Evolutionary conservation across 2,329 filamentous ascomycete genomes (phyloP).

Genomic region (Achaetomium macrosporum): DNA sequence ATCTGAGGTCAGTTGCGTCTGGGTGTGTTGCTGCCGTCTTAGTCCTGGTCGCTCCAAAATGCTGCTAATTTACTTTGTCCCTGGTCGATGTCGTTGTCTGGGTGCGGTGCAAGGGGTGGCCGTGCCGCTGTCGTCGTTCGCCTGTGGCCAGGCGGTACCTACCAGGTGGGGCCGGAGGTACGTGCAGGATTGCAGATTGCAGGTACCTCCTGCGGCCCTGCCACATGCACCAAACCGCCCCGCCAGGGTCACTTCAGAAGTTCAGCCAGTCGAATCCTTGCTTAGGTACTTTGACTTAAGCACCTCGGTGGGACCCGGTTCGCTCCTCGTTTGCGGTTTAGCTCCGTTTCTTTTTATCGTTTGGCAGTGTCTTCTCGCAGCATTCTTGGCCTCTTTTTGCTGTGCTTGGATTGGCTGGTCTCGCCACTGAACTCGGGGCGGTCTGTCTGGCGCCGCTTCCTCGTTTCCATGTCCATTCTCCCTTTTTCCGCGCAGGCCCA

Average conservation of each 20-base stretch:
- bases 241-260: conserved; percentile 1
- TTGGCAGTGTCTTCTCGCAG: background rate
- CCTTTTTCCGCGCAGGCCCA: too few relatives aligned
- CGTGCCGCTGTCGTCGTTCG: conserved; percentile 17
- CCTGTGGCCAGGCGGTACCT: conserved; percentile 1
- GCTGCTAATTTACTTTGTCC: conserved; percentile 29
- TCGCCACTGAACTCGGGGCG: background rate
- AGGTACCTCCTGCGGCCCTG: background rate
- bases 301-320: background rate
- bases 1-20: conserved; percentile 25
- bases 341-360: background rate
- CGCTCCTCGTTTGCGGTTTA: conserved; percentile 7
- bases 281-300: background rate
- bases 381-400: background rate
- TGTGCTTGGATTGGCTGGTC: background rate
- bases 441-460: too few relatives aligned
- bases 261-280: conserved; percentile 12
- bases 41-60: conserved; percentile 27
- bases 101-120: conserved; percentile 22
- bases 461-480: too few relatives aligned
- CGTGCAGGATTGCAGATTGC: background rate
- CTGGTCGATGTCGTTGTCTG: conserved; percentile 27
- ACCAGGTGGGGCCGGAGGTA: background rate
- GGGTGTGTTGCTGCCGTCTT: conserved; percentile 24
- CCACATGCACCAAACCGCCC: conserved; percentile 13